Conservation (phyloP, 306 rosid genomes). For the Quercus gilva region DNA sequence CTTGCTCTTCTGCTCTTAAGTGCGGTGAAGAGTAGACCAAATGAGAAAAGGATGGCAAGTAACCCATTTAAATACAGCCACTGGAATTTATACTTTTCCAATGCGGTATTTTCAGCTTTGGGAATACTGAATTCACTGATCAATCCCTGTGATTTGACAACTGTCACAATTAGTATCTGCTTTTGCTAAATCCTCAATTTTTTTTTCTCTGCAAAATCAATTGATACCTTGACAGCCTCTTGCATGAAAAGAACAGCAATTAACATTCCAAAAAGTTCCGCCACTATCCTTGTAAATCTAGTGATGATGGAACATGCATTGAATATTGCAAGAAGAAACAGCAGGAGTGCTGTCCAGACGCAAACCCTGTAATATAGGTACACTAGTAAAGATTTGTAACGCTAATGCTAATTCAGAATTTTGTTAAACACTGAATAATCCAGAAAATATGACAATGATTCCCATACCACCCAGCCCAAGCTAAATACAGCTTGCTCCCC, state of each 20-base stretch:
- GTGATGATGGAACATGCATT: conserved; percentile 68
- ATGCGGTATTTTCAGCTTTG: conserved; percentile 38
- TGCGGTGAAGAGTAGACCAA: conserved; percentile 70
- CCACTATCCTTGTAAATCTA: conserved; percentile 81
- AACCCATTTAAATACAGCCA: conserved; percentile 78
- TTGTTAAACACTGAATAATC: background rate
- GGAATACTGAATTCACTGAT: conserved; percentile 66
- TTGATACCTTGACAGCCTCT: conserved; percentile 74
- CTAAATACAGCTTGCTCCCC: conserved; percentile 62
- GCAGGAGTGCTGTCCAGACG: conserved; percentile 77
- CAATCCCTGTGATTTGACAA: conserved; percentile 49
- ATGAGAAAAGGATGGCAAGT: conserved; percentile 64
- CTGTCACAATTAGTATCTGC: background rate
- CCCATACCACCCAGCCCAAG: conserved; percentile 87
- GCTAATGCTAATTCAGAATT: background rate
- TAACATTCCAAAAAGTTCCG: conserved; percentile 86
- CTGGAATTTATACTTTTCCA: conserved; percentile 47
- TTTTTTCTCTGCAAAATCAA: background rate
- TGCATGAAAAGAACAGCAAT: conserved; percentile 79
- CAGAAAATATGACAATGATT: background rate
- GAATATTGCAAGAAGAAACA: conserved; percentile 71
- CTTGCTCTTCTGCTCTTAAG: conserved; percentile 81
- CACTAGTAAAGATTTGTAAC: background rate
- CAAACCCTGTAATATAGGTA: conserved; percentile 35
- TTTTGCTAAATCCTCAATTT: background rate